Evolutionary conservation across 495 filamentous ascomycete species (phyloP).

Genomic region (Aspergillus bertholletiae): DNA sequence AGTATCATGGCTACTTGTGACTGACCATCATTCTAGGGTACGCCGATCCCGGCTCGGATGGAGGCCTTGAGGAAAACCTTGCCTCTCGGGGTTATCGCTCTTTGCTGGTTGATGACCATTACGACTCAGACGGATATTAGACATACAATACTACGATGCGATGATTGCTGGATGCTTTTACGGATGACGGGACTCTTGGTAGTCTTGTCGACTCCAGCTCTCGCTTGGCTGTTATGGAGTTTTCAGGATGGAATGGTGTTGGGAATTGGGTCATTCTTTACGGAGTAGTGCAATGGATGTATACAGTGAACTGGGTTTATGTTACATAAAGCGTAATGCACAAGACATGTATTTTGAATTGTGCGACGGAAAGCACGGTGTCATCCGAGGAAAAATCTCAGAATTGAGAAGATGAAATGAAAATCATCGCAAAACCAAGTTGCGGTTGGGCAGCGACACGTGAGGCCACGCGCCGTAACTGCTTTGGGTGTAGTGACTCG

Average conservation of each 20-base stretch:
- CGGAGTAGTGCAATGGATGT: neutral
- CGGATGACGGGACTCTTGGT: neutral
- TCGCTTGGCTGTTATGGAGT: neutral
- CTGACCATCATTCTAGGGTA: conserved; percentile 54
- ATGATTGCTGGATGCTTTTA: neutral
- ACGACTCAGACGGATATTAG: conserved; percentile 52
- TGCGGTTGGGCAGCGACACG: conserved; percentile 7
- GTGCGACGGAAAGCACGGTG: neutral
- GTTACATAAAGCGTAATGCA: neutral
- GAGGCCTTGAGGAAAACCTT: conserved; percentile 83
- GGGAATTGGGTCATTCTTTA: neutral
- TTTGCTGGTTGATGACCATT: conserved; percentile 46
- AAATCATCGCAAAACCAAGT: neutral
- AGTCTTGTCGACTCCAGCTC: neutral
- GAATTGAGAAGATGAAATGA: neutral
- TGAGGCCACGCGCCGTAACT: neutral
- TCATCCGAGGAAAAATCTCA: neutral
- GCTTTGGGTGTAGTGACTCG: neutral
- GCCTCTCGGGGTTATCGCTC: conserved; percentile 48
- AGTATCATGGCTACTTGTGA: neutral
- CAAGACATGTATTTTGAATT: neutral
- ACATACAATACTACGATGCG: conserved; percentile 2
- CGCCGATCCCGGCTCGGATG: conserved; percentile 76
- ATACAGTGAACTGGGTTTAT: neutral
- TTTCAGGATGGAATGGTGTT: neutral